Conservation (phyloP, 2,329 filamentous ascomycete genomes). For the Arthrobotrys conoides region DNA sequence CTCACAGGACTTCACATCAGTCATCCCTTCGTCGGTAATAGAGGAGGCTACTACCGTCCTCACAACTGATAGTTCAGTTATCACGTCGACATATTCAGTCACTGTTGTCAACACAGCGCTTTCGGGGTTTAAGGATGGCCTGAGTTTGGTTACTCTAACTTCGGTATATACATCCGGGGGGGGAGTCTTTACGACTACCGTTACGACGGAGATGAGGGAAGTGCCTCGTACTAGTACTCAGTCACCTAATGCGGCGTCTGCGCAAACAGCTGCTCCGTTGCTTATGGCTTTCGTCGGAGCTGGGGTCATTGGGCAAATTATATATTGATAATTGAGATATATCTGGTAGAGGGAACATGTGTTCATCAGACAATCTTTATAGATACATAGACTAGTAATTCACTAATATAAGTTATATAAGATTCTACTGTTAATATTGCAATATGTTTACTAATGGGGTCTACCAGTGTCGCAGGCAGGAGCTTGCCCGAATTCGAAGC, state of each 20-base stretch:
- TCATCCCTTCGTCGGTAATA: constrained; percentile 51
- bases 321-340: constrained; percentile 1
- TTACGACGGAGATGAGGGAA: constrained; percentile 23
- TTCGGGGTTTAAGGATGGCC: neutral
- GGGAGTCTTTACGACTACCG: neutral
- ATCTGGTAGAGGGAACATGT: no score
- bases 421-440: no score
- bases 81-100: constrained; percentile 29
- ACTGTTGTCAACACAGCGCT: constrained; percentile 31
- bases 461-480: no score
- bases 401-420: constrained; percentile 2
- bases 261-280: constrained; percentile 33
- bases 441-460: no score
- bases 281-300: constrained; percentile 25
- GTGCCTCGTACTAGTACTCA: constrained; percentile 3
- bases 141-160: constrained; percentile 21
- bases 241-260: constrained; percentile 32
- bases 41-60: constrained; percentile 8
- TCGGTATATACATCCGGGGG: constrained; percentile 32
- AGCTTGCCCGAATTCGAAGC: no score
- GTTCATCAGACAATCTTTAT: neutral
- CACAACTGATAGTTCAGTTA: constrained; percentile 10
- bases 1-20: constrained; percentile 13
- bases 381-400: constrained; percentile 9
- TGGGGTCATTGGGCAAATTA: constrained; percentile 41